Evolutionary conservation across 176 grass and related monocot genomes (phyloP).

Genomic region (Dendrocalamus sinicus): DNA sequence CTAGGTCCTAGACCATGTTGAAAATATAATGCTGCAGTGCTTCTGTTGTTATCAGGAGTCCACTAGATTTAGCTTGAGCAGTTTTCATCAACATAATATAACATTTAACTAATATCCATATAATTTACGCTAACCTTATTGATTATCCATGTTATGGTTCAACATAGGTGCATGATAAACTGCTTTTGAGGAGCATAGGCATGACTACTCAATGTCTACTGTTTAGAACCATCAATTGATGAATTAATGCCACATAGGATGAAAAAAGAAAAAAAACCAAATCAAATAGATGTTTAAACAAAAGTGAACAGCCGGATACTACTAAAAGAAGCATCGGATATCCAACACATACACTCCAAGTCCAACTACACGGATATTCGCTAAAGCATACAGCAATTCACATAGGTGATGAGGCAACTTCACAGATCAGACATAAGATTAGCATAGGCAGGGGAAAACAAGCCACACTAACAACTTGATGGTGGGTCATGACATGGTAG

Average conservation of each 20-base stretch:
- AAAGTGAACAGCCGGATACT: neutral
- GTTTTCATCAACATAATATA: neutral
- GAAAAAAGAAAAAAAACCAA: neutral
- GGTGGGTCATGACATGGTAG: conserved; percentile 22
- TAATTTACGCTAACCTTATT: neutral
- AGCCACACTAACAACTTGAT: neutral
- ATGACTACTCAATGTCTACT: conserved; percentile 7
- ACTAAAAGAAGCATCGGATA: conserved; percentile 27
- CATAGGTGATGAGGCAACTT: neutral
- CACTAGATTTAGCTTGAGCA: conserved; percentile 5
- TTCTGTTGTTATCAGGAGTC: neutral
- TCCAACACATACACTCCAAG: conserved; percentile 10
- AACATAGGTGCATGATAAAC: neutral
- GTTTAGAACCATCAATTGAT: neutral
- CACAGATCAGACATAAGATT: neutral
- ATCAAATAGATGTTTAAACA: conserved; percentile 18
- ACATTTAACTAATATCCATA: neutral
- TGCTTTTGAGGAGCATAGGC: neutral
- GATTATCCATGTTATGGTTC: neutral
- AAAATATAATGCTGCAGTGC: neutral
- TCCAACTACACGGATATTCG: neutral
- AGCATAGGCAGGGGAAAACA: neutral
- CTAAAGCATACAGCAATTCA: conserved; percentile 27
- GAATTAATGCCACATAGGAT: neutral
- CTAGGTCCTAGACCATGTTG: conserved; percentile 1